Percentiles rank a stretch among this genome's conserved stretches.
phyloP scores from a whole-genome alignment of 768 basidiomycete species.

The Termitomyces sp. region DNA sequence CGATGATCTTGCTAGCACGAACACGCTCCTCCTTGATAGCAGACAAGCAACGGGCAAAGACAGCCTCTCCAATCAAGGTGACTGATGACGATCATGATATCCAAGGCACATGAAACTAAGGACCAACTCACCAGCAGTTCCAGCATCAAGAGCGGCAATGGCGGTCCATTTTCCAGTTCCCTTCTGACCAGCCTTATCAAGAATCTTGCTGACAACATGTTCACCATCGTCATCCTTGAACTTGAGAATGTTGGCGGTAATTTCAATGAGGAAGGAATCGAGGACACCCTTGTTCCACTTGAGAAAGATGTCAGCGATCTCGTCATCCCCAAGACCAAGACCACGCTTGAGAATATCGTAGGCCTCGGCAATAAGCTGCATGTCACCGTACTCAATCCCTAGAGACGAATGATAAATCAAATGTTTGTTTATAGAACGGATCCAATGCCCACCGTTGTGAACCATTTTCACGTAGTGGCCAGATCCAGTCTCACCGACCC shows the following conservation, averaged over 20 bases:
- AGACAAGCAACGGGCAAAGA: conserved; percentile 97
- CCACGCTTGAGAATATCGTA: conserved; percentile 99
- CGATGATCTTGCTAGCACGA: conserved; percentile 86
- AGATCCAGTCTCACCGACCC: conserved; percentile 94
- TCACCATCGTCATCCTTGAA: conserved; percentile 95
- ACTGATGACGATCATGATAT: conserved; percentile 41
- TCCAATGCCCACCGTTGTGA: conserved; percentile 67
- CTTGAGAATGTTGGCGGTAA: conserved; percentile 93
- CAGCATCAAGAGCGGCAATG: conserved; percentile 91
- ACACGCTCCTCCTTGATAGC: conserved; percentile 94
- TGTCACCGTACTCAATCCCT: conserved; percentile 99
- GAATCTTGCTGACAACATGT: conserved; percentile 88
- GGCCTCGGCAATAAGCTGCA: conserved; percentile 98
- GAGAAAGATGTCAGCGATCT: conserved; percentile 91
- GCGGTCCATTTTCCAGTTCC: conserved; percentile 99
- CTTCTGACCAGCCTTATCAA: conserved; percentile 97
- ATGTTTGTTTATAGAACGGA: not conserved
- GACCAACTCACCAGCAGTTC: conserved; percentile 60
- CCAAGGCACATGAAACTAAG: conserved; percentile 2
- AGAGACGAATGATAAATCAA: conserved; percentile 7
- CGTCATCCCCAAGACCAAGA: conserved; percentile 76
- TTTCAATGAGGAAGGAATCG: conserved; percentile 99
- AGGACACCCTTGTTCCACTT: conserved; percentile 99
- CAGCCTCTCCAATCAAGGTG: conserved; percentile 98
- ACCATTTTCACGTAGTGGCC: conserved; percentile 99